Conservation (phyloP, 1,139 yeast genomes). For the Insectozyma bohioensis region DNA sequence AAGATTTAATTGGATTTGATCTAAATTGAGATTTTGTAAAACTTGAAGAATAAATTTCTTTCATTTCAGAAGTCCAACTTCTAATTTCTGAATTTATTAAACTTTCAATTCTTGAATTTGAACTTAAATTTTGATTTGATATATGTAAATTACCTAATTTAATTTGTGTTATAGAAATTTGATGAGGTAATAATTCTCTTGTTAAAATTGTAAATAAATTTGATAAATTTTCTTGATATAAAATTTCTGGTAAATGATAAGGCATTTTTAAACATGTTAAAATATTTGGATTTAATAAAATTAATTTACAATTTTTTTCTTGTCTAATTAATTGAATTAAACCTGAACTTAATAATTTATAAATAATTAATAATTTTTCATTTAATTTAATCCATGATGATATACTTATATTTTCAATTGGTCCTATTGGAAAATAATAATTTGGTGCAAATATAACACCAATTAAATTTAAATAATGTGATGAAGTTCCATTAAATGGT, state of each 20-base stretch:
- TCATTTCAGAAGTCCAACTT: conserved; percentile 43
- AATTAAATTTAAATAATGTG: conserved; percentile 50
- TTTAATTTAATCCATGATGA: conserved; percentile 54
- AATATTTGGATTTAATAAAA: conserved; percentile 44
- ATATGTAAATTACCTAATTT: conserved; percentile 49
- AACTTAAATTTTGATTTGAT: conserved; percentile 22
- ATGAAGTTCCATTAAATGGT: conserved; percentile 51
- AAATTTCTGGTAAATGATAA: conserved; percentile 50
- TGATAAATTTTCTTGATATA: conserved; percentile 37
- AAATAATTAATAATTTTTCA: conserved; percentile 45
- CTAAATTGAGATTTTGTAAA: conserved; percentile 36
- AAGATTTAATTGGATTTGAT: conserved; percentile 34
- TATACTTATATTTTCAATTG: conserved; percentile 57
- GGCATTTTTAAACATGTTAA: conserved; percentile 44
- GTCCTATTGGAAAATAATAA: conserved; percentile 66
- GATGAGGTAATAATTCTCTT: conserved; percentile 43
- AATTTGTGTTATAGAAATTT: conserved; percentile 44
- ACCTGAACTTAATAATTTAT: conserved; percentile 57
- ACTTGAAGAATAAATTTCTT: conserved; percentile 32
- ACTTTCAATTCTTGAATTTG: conserved; percentile 28
- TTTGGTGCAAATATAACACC: conserved; percentile 66
- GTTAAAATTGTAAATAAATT: conserved; percentile 38
- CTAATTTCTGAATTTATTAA: conserved; percentile 39
- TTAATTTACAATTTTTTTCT: conserved; percentile 43
- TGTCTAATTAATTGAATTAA: conserved; percentile 55